Base-by-base conservation (phyloP, 2,329 filamentous ascomycete species). In the Colletotrichum shisoi region DNA sequence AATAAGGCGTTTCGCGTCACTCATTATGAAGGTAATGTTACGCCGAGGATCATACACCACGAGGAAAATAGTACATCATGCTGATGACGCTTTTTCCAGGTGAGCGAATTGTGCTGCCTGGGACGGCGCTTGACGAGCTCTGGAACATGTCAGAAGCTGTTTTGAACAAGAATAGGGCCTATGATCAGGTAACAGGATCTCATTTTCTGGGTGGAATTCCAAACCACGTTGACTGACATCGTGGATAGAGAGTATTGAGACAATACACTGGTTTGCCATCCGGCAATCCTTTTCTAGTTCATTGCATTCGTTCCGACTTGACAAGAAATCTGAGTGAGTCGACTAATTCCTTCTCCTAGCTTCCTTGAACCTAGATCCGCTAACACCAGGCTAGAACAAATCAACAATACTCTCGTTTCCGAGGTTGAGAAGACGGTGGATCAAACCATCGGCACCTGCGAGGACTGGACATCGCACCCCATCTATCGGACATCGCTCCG, bases 401-500 rank as follows among this genome's bases (percentile, higher is more conserved):
- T 62, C 34, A 62, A 62, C 3, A 42, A 62, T 12, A 54, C 21
- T 17, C 34, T 62, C 11, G 60, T 57, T 1, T 56, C 51, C 11
- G 60, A 62, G 44, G 34, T 62, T 49, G 60, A 57, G 13, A 62
- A 24, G 11, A 74, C 77, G 2, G 72, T 80, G 37, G 62, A 57
- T 1, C 68, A 72, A 8, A 75, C 74, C 53, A 57, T 81, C 7
- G 75, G 75, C 1, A 70, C 71, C 1, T 76, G 75, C 62, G 69
- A 74, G 4, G 77, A 79, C 57, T 82, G 78, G 78, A 79, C 76
- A 0, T 39, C 72, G 0, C 71, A 80, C 31, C 73, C 74, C 13
- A 75, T 80, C 51, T 75, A 79, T 71, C 67, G 72, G 15, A 75
- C 73, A 15, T 67, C 83, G 1, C 73, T 82, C 2, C 77, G 78